Evolutionary conservation across 306 rosid genomes (phyloP).

Genomic region (Dicorynia guianensis): DNA sequence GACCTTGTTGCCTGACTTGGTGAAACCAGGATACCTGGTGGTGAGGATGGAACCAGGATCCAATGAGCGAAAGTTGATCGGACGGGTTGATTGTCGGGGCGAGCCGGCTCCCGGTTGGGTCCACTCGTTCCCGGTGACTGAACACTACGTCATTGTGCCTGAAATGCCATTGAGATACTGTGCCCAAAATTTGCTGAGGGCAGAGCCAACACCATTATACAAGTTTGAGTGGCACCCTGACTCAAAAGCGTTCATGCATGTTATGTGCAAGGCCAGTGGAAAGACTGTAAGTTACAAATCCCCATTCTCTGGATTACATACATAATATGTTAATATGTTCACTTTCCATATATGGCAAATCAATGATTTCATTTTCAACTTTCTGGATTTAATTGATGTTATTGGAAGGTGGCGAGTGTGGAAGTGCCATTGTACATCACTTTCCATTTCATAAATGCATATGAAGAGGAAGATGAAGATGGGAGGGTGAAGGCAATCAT

Average conservation of each 20-base stretch:
- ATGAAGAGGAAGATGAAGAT: slow-evolving; percentile 81
- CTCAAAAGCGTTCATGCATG: slow-evolving; percentile 77
- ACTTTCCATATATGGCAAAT: no score
- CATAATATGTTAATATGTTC: no score
- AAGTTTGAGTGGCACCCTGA: slow-evolving; percentile 93
- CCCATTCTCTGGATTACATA: no score
- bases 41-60: slow-evolving; percentile 79
- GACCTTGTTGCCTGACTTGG: slow-evolving; percentile 79
- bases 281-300: slow-evolving; percentile 57
- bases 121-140: slow-evolving; percentile 84
- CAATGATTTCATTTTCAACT: no score
- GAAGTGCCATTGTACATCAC: slow-evolving; percentile 86
- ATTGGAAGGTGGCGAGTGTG: slow-evolving; percentile 78
- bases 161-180: slow-evolving; percentile 91
- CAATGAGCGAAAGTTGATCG: slow-evolving; percentile 79
- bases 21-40: slow-evolving; percentile 77
- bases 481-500: slow-evolving; percentile 75
- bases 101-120: slow-evolving; percentile 93
- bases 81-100: slow-evolving; percentile 70
- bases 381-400: not conserved
- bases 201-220: slow-evolving; percentile 88
- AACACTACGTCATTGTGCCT: slow-evolving; percentile 79
- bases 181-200: slow-evolving; percentile 80
- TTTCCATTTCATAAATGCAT: slow-evolving; percentile 93
- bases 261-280: slow-evolving; percentile 86